Evolutionary conservation across 225 moss, liverwort and hornwort genomes (phyloP), one percentile per base, ranked within the genome.

Genomic region (Physcomitrellopsis africana): DNA sequence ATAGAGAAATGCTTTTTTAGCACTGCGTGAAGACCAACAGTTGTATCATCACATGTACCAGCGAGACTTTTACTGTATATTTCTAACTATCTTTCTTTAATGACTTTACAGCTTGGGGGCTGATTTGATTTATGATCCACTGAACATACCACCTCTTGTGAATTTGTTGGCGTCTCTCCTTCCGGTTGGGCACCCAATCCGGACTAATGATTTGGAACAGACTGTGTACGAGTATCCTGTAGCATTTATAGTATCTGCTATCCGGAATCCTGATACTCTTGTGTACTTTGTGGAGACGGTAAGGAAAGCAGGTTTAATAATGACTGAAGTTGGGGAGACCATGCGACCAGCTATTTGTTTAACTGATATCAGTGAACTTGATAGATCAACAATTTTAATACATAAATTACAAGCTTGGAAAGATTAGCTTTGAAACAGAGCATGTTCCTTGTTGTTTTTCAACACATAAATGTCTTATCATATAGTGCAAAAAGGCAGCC

Each of bases 81-180:
- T 68, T 57, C 45, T 46, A 45, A 73, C n/a, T 11, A 8, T 10
- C 46, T 51, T 23, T 11, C 16, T 57, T 17, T 1, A 47, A 15
- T 45, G 32, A n/a, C 29, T 70, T 55, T 52, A 78, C 93, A 96
- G 93, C 65, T 66, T 96, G 81, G 96, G 96, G 82, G 87, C 92
- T 65, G 94, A 96, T 86, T 81, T 96, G 60, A 80, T 89, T 19
- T 96, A 96, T 32, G 90, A 92, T 72, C 89, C 94, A 3, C 76
- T 80, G 0, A 78, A 81, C 26, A 84, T 94, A 60, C 94, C 90
- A 23, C 81, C 82, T 71, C 80, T 96, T 43, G 86, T 94, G 69
- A 89, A 10, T 48, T 66, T 85, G 42, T 60, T 96, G 79, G 84
- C 87, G 51, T 78, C 89, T 13, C 79, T 94, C 1, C 86, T 96